A percentile compares a stretch with the other conserved stretches of the same genome.
These are phyloP conservation scores for Cyphellophora attinorum DNA, from an alignment of 2,329 filamentous ascomycete species.

Conservation along the genomic window DNA sequence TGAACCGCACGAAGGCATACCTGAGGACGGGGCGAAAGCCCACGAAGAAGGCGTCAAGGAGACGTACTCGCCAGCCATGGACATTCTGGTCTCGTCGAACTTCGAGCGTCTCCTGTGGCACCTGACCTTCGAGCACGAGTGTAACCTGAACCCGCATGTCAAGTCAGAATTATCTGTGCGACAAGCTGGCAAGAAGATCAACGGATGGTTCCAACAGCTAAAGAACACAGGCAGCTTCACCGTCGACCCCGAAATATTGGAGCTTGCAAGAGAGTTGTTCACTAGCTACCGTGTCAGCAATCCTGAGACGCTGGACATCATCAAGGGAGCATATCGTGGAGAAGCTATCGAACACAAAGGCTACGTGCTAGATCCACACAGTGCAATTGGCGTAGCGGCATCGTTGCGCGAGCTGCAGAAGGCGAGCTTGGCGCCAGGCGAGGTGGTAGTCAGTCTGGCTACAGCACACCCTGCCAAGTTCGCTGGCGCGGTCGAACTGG, in stretches of 20 bases:
- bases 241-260: constrained; percentile 65
- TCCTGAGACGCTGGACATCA: constrained; percentile 58
- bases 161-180: constrained; percentile 11
- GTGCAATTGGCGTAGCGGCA: constrained; percentile 75
- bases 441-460: constrained; percentile 50
- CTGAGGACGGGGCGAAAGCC: constrained; percentile 49
- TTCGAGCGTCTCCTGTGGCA: constrained; percentile 96
- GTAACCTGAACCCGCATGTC: constrained; percentile 14
- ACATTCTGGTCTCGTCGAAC: constrained; percentile 92
- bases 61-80: constrained; percentile 92
- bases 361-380: constrained; percentile 89
- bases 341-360: constrained; percentile 37
- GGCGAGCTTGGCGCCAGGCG: constrained; percentile 32
- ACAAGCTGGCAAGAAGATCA: constrained; percentile 58
- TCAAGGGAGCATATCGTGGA: constrained; percentile 44
- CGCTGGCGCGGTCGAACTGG: constrained; percentile 69
- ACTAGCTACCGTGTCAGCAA: constrained; percentile 64
- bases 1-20: constrained; percentile 15
- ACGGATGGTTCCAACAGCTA: constrained; percentile 66
- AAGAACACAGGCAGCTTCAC: constrained; percentile 75
- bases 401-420: constrained; percentile 58
- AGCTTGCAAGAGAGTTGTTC: constrained; percentile 63
- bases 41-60: constrained; percentile 72
- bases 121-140: constrained; percentile 63
- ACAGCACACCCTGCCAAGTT: constrained; percentile 98